Percentiles rank a stretch among this genome's conserved stretches.
Evolutionary conservation across 495 filamentous ascomycete species (phyloP).

Genomic region (Astrothelium macrocarpum): DNA sequence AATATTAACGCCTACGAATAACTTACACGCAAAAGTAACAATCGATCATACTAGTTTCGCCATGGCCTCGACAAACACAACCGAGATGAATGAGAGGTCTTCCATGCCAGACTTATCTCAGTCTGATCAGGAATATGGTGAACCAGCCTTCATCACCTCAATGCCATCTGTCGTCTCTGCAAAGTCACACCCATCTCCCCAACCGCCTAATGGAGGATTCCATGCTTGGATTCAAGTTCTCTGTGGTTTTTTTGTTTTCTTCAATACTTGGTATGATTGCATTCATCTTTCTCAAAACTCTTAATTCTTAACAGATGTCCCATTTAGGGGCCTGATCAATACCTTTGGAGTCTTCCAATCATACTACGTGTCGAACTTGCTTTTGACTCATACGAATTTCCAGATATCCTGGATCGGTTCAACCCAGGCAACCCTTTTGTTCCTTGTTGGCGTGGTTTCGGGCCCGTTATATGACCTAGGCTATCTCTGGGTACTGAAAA

Average conservation of each 20-base stretch:
- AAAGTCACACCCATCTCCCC: too few species aligned
- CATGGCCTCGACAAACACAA: too few species aligned
- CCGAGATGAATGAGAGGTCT: too few species aligned
- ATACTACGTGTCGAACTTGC: constrained; percentile 37
- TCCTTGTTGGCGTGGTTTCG: constrained; percentile 33
- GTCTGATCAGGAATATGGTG: too few species aligned
- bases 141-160: too few species aligned
- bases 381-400: constrained; percentile 26
- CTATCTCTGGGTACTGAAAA: constrained; percentile 35
- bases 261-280: constrained; percentile 40
- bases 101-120: too few species aligned
- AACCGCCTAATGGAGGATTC: constrained; percentile 36
- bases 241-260: constrained; percentile 40
- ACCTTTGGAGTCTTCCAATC: constrained; percentile 45
- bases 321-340: constrained; percentile 36
- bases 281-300: not conserved
- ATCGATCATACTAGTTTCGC: too few species aligned
- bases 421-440: constrained; percentile 36
- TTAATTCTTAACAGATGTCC: constrained; percentile 29
- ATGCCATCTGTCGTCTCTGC: too few species aligned
- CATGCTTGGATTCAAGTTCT: constrained; percentile 42
- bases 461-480: constrained; percentile 41
- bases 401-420: constrained; percentile 43
- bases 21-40: too few species aligned
- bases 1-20: too few species aligned